Percentiles rank a stretch among this genome's conserved stretches.
phyloP scores from a whole-genome alignment of 2,329 filamentous ascomycete genomes.

The Aspergillus sclerotialis region DNA sequence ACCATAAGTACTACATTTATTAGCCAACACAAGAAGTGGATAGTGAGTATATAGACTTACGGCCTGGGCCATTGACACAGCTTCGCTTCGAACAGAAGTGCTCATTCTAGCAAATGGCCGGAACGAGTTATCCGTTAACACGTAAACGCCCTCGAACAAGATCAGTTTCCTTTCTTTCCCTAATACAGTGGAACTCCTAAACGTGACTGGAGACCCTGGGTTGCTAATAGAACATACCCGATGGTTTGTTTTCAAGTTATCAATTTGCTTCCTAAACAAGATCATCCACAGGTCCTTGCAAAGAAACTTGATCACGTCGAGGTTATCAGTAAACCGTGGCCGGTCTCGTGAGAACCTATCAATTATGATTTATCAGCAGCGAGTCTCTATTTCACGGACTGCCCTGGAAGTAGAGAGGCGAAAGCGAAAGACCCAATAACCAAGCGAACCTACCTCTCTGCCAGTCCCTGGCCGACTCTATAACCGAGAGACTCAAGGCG shows the following conservation, averaged over 20 bases:
- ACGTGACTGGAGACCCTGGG: background rate
- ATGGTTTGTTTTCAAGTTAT: slow-evolving; percentile 98
- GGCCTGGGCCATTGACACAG: slow-evolving; percentile 67
- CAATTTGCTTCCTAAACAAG: slow-evolving; percentile 92
- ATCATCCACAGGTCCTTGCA: slow-evolving; percentile 98
- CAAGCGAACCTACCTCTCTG: slow-evolving; percentile 71
- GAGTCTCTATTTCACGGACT: too few species aligned
- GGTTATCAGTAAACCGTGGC: slow-evolving; percentile 81
- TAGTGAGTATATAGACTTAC: slow-evolving; percentile 45
- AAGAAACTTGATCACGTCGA: slow-evolving; percentile 96
- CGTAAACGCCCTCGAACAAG: slow-evolving; percentile 70
- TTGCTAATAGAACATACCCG: slow-evolving; percentile 50
- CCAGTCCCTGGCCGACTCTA: slow-evolving; percentile 83
- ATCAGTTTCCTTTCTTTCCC: background rate
- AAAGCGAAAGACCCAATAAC: too few species aligned
- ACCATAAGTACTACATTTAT: slow-evolving; percentile 70
- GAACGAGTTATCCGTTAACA: slow-evolving; percentile 88
- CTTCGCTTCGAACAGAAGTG: slow-evolving; percentile 67
- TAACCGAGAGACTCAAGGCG: slow-evolving; percentile 81
- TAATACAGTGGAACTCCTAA: slow-evolving; percentile 5
- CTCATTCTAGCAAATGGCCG: slow-evolving; percentile 85
- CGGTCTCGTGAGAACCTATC: slow-evolving; percentile 51
- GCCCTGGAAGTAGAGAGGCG: too few species aligned
- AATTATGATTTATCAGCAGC: background rate
- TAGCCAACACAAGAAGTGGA: background rate